Evolutionary conservation across 768 basidiomycete genomes (phyloP).

Genomic region (Hericium rajendrae): DNA sequence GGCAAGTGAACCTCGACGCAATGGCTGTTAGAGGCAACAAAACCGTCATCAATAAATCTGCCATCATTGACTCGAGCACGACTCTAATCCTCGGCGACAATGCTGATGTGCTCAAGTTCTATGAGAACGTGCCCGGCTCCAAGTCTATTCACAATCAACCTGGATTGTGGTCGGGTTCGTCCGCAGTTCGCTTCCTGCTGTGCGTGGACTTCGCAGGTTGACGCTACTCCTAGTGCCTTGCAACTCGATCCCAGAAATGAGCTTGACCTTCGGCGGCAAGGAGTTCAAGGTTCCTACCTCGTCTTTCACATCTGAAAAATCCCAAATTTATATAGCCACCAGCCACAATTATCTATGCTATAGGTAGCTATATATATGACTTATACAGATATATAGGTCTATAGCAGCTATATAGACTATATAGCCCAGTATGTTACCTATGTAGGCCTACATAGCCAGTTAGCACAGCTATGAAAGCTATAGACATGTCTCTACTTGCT

Average conservation of each 20-base stretch:
- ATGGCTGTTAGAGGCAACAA: conserved; percentile 18
- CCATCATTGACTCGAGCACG: conserved; percentile 30
- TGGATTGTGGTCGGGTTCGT: conserved; percentile 3
- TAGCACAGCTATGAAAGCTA: no score
- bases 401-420: no score
- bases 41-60: conserved; percentile 8
- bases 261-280: not conserved
- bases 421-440: no score
- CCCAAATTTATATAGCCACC: no score
- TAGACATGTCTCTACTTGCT: no score
- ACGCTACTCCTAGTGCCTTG: not conserved
- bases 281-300: not conserved
- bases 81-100: conserved; percentile 23
- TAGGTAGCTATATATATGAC: no score
- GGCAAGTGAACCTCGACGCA: conserved; percentile 27
- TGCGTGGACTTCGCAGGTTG: not conserved
- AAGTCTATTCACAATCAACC: not conserved
- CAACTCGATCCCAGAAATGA: not conserved
- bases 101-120: conserved; percentile 19
- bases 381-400: no score
- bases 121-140: conserved; percentile 5
- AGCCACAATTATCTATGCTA: no score
- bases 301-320: no score
- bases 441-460: no score
- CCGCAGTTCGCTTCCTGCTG: conserved; percentile 7